Evolutionary conservation across 164 flowering plant genomes (phyloP), one percentile per base, ranked within the genome.

Genomic region (Platanus orientalis): DNA sequence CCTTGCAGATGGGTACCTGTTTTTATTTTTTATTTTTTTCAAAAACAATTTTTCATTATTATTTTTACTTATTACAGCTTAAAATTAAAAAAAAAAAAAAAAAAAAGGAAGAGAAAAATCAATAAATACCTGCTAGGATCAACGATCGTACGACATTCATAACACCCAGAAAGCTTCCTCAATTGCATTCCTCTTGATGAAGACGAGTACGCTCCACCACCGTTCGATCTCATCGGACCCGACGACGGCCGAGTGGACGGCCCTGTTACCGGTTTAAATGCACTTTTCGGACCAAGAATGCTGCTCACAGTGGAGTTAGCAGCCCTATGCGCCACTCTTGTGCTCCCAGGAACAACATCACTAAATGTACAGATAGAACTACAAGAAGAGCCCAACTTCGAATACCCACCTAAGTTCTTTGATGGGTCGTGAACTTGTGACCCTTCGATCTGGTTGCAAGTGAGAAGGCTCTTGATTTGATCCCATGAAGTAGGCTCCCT

Each of bases 261-360:
- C 47, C 76, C 75, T 21, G 24, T 47, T 16, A 11, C 58, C 7
- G 70, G 30, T 64, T 80, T 85, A 2, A 78, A 65, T 6, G 84
- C 74, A 0, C 83, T 66, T 54, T 84, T 88, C 69, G 78, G 88
- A 32, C 84, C 85, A 2, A 83, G 36, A 2, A 75, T 58, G 80
- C 89, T 83, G 19, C 82, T 76, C 29, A 86, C 94, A 0, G 95
- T 90, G 0, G 96, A 89, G 82, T 80, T 80, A 68, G 89, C 96
- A 52, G 89, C 83, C 58, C 94, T 72, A 75, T 92, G 98, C n/a
- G 84, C 89, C 3, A 89, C 96, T 54, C 88, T 69, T 3, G 89
- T 84, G 79, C 76, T 86, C 3, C 89, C 88, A 63, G 81, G 91
- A 53, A 82, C 92, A 13, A 86, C 93, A 63, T 92, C 96, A 39